Conservation (phyloP, 352 stramenopile species). For the Phytophthora fragariae region DNA sequence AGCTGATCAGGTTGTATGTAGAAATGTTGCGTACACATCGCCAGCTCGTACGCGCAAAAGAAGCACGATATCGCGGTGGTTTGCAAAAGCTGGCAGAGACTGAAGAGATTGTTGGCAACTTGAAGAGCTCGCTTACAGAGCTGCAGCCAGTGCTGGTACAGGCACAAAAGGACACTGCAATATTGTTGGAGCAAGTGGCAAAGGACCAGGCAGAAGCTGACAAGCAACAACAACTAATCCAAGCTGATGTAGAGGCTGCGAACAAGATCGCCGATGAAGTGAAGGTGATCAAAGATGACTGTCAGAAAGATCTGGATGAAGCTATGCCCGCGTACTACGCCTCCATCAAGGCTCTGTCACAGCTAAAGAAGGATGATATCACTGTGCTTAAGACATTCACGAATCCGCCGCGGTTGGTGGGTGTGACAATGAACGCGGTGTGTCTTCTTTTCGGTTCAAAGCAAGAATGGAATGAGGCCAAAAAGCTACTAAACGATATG, state of each 20-base stretch:
- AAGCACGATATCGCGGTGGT: conserved; percentile 83
- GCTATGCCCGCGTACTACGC: conserved; percentile 94
- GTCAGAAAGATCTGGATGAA: conserved; percentile 93
- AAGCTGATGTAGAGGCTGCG: conserved; percentile 91
- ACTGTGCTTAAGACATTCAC: conserved; percentile 94
- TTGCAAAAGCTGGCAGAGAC: conserved; percentile 95
- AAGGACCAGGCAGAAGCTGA: conserved; percentile 93
- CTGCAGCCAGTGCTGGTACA: conserved; percentile 92
- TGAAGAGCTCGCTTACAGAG: conserved; percentile 93
- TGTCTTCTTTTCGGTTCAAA: conserved; percentile 91
- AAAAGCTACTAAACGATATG: conserved; percentile 92
- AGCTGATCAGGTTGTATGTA: conserved; percentile 95
- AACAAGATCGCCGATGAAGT: conserved; percentile 94
- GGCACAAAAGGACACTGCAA: conserved; percentile 88
- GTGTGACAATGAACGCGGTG: conserved; percentile 93
- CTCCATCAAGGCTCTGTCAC: conserved; percentile 91
- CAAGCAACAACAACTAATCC: conserved; percentile 91
- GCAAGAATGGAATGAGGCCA: conserved; percentile 93
- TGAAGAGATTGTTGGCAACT: conserved; percentile 92
- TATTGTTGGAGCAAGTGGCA: conserved; percentile 88
- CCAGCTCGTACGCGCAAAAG: conserved; percentile 83
- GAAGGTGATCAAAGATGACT: conserved; percentile 94
- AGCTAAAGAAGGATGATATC: conserved; percentile 94
- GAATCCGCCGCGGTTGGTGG: conserved; percentile 89
- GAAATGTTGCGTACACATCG: conserved; percentile 91